Evolutionary conservation across 768 basidiomycete genomes (phyloP).

Genomic region (Crassisporium funariophilum): DNA sequence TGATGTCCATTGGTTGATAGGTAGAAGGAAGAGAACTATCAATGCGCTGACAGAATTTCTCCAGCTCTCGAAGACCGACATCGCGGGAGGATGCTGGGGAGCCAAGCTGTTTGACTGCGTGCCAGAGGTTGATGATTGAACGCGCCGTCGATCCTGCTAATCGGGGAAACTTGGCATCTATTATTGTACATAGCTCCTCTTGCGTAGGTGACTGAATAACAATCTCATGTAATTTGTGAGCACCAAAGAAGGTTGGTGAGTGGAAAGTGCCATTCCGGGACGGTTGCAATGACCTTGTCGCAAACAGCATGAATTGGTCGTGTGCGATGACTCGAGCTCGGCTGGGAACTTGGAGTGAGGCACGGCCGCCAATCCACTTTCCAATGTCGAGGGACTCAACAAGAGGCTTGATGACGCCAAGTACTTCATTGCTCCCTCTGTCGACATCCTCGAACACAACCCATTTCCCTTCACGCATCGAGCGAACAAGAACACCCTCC

Average conservation of each 20-base stretch:
- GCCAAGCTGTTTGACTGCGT: conserved; percentile 52
- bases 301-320: conserved; percentile 84
- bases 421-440: conserved; percentile 84
- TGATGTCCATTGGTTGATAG: conserved; percentile 44
- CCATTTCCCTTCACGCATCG: conserved; percentile 91
- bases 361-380: conserved; percentile 76
- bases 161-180: conserved; percentile 65
- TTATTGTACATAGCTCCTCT: conserved; percentile 71
- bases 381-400: conserved; percentile 69
- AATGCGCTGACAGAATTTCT: conserved; percentile 81
- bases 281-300: conserved; percentile 71
- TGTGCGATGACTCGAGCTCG: conserved; percentile 75
- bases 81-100: conserved; percentile 55
- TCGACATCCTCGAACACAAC: conserved; percentile 93
- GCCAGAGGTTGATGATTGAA: conserved; percentile 73
- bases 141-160: conserved; percentile 51
- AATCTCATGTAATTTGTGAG: conserved; percentile 82
- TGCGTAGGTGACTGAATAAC: conserved; percentile 58
- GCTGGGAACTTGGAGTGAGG: conserved; percentile 70
- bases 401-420: conserved; percentile 84
- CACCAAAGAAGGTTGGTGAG: conserved; percentile 75
- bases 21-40: conserved; percentile 58
- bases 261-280: conserved; percentile 52
- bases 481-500: conserved; percentile 88
- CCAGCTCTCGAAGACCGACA: conserved; percentile 77